Evolutionary conservation across 148 eudicot species (phyloP).

Genomic region (Vaccinium darrowii): DNA sequence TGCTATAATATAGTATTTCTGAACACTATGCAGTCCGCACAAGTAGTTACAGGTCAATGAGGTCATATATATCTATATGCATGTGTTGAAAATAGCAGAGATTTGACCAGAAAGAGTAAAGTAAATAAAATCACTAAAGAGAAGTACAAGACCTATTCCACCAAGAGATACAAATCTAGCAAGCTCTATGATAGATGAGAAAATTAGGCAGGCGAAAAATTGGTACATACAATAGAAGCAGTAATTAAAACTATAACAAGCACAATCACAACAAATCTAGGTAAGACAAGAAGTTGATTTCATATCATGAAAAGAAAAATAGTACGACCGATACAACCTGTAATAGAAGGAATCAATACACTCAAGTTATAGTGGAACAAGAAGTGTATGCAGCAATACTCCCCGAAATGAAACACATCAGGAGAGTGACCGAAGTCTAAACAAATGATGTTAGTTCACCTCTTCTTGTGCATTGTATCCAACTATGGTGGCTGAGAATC

Average conservation of each 20-base stretch:
- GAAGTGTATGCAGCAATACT: background rate
- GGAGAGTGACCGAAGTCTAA: background rate
- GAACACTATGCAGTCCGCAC: no score
- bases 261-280: background rate
- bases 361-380: background rate
- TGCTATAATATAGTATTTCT: no score
- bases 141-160: no score
- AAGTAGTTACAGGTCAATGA: no score
- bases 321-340: background rate
- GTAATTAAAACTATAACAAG: background rate
- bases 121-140: no score
- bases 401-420: background rate
- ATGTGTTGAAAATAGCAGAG: no score
- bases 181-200: no score
- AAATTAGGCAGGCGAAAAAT: no score
- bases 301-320: background rate
- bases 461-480: background rate
- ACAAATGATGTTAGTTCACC: constrained; percentile 3
- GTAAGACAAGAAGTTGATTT: background rate
- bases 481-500: background rate
- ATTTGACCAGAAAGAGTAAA: no score
- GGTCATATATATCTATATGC: no score
- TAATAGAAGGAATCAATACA: background rate
- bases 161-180: no score
- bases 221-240: background rate